Conservation (phyloP, 176 grass and related monocot species). For the Oropetium thomaeum region DNA sequence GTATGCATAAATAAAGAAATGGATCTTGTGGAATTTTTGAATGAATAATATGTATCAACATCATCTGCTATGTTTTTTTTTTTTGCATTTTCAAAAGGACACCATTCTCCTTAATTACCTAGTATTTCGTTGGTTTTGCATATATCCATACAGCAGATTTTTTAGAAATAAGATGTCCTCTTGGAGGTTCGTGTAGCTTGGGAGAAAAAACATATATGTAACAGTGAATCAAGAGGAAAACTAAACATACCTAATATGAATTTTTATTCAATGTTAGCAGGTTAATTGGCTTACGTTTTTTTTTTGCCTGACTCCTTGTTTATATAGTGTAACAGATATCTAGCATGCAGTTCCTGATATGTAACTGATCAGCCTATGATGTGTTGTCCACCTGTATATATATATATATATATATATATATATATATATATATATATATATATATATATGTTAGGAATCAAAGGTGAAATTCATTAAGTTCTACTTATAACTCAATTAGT, state of each 20-base stretch:
- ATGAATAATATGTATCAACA: background rate
- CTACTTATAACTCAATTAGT: background rate
- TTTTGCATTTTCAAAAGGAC: background rate
- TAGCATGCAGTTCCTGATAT: background rate
- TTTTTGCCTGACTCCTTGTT: background rate
- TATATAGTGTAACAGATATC: background rate
- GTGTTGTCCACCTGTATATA: too few relatives aligned
- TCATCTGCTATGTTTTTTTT: background rate
- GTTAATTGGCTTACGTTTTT: background rate
- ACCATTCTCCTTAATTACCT: background rate
- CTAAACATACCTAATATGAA: background rate
- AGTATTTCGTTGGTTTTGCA: background rate
- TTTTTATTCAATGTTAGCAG: background rate
- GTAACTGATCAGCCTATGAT: background rate
- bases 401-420: too few relatives aligned
- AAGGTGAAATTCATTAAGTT: background rate
- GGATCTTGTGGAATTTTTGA: background rate
- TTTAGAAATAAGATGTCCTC: background rate
- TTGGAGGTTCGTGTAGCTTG: background rate
- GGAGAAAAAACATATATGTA: background rate
- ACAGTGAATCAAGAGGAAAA: too few relatives aligned
- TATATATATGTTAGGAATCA: too few relatives aligned
- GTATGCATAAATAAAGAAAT: background rate
- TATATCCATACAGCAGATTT: background rate
- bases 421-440: too few relatives aligned